These are phyloP conservation scores for Saksenaea vasiformis DNA, from an alignment of 371 early-diverging fungal species.

Conservation along the genomic window DNA sequence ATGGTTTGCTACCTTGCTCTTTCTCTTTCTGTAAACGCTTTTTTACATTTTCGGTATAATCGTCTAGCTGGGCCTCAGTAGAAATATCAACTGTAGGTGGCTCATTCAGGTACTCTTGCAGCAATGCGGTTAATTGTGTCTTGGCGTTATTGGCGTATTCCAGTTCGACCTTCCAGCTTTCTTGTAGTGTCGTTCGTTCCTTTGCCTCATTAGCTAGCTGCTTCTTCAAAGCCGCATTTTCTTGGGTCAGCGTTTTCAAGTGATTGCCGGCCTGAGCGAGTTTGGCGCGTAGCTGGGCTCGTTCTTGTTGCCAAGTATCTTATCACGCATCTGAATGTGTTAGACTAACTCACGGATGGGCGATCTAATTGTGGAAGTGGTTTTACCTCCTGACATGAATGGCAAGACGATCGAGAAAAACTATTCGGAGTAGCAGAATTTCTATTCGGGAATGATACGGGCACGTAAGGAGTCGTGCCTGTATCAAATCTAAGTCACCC, in stretches of 20 bases:
- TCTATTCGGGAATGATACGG: too few species aligned
- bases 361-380: background rate
- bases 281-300: conserved; percentile 25
- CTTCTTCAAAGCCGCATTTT: conserved; percentile 35
- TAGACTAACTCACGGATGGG: background rate
- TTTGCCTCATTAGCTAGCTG: conserved; percentile 10
- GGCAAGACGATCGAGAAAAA: background rate
- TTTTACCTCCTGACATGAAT: background rate
- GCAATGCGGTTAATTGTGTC: conserved; percentile 5
- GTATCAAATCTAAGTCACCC: too few species aligned
- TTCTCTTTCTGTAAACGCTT: background rate
- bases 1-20: background rate
- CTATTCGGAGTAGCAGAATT: background rate
- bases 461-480: too few species aligned
- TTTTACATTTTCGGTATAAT: background rate
- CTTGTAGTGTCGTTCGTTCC: background rate
- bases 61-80: background rate
- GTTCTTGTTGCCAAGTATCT: conserved; percentile 3
- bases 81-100: background rate
- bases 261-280: conserved; percentile 49
- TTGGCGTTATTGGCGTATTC: background rate
- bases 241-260: conserved; percentile 45
- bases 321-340: background rate
- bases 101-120: conserved; percentile 1
- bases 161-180: background rate